Conservation (phyloP, 306 rosid genomes). For the Inga oerstediana region DNA sequence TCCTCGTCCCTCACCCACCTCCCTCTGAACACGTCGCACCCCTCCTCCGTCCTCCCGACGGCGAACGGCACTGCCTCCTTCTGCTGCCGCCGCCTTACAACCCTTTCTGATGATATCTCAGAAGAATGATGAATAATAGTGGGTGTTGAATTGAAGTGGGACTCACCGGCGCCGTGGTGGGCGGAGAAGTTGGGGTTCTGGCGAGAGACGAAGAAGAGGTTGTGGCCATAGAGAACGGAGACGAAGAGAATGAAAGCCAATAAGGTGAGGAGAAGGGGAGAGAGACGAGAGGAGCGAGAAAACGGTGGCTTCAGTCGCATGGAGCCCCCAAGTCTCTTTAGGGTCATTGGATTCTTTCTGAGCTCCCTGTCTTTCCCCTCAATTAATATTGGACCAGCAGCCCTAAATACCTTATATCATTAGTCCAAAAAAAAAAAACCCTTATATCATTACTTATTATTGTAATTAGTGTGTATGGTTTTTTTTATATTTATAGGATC, state of each 20-base stretch:
- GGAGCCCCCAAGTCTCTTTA: background rate
- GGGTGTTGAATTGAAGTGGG: background rate
- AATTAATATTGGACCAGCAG: background rate
- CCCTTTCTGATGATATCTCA: slow-evolving; percentile 36
- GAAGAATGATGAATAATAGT: background rate
- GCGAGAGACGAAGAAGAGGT: slow-evolving; percentile 66
- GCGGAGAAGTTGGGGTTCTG: slow-evolving; percentile 55
- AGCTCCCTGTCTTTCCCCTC: background rate
- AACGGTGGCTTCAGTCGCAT: slow-evolving; percentile 66
- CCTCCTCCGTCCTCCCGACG: slow-evolving; percentile 53
- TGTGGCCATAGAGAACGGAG: slow-evolving; percentile 67
- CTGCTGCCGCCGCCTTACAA: slow-evolving; percentile 41
- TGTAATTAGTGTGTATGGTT: background rate
- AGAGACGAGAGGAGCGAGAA: slow-evolving; percentile 64
- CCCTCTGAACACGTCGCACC: slow-evolving; percentile 80
- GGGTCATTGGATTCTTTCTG: background rate
- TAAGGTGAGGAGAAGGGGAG: slow-evolving; percentile 73
- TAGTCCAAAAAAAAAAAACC: too few species aligned
- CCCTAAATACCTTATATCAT: background rate
- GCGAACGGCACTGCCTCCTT: slow-evolving; percentile 52
- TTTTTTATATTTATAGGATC: background rate
- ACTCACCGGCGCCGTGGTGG: background rate
- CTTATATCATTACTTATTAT: too few species aligned
- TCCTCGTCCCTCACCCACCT: slow-evolving; percentile 83
- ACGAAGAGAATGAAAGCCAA: slow-evolving; percentile 77